phyloP scores from a whole-genome alignment of 352 stramenopile species.

The Blastocystis sp. region DNA sequence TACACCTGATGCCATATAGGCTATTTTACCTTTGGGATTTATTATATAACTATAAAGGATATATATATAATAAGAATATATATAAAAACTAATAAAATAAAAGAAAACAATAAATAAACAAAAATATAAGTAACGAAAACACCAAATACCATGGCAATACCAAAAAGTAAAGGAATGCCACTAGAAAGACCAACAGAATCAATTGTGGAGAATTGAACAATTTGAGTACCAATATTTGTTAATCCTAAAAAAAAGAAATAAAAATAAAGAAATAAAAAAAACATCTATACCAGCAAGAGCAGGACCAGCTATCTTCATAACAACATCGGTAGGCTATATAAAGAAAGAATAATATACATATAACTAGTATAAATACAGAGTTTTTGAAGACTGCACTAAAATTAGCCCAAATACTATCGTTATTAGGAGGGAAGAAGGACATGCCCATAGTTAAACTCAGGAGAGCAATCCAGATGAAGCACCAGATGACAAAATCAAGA shows the following conservation, averaged over 20 bases:
- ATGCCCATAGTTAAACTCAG: slow-evolving; percentile 28
- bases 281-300: slow-evolving; percentile 8
- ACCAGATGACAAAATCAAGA: slow-evolving; percentile 30
- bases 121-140: slow-evolving; percentile 21
- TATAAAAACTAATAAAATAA: slow-evolving; percentile 14
- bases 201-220: too few relatives aligned
- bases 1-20: not conserved
- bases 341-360: too few relatives aligned
- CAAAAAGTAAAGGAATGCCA: slow-evolving; percentile 36
- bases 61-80: not conserved
- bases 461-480: slow-evolving; percentile 24
- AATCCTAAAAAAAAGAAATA: slow-evolving; percentile 28
- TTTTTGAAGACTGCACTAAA: slow-evolving; percentile 23
- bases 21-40: slow-evolving; percentile 1
- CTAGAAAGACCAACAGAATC: slow-evolving; percentile 30
- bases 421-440: slow-evolving; percentile 20
- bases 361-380: not conserved
- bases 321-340: not conserved
- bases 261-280: slow-evolving; percentile 22
- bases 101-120: slow-evolving; percentile 25
- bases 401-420: slow-evolving; percentile 27
- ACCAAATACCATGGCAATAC: slow-evolving; percentile 29
- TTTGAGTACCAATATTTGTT: too few relatives aligned
- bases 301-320: slow-evolving; percentile 6
- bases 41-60: not conserved